A percentile compares a stretch with the other conserved stretches of the same genome.
Evolutionary conservation across 2,329 filamentous ascomycete species (phyloP).

Genomic region (Aschersonia sp.): DNA sequence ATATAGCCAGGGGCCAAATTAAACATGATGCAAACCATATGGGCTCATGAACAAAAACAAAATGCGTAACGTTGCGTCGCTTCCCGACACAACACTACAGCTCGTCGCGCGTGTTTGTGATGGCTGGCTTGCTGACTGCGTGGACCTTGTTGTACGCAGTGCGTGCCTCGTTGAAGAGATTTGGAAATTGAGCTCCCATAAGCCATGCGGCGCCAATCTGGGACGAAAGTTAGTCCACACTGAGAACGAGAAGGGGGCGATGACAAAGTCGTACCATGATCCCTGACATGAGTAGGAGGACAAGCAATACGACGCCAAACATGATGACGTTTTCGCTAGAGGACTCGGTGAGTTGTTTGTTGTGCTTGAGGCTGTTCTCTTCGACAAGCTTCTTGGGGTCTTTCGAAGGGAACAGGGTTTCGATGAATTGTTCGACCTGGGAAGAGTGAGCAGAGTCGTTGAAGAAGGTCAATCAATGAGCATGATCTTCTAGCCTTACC

Average conservation of each 20-base stretch:
- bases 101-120: constrained; percentile 18
- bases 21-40: not conserved
- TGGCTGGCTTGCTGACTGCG: constrained; percentile 9
- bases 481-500: constrained; percentile 27
- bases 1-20: no score
- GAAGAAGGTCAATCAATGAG: not conserved
- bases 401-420: constrained; percentile 80
- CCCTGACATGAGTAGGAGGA: constrained; percentile 56
- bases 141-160: constrained; percentile 8
- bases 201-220: constrained; percentile 68
- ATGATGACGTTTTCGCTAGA: constrained; percentile 52
- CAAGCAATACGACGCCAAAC: constrained; percentile 47
- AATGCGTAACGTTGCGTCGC: not conserved
- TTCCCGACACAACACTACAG: constrained; percentile 12
- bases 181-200: constrained; percentile 70
- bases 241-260: not conserved
- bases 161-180: constrained; percentile 13
- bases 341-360: constrained; percentile 30
- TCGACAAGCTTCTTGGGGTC: constrained; percentile 46
- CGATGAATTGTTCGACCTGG: constrained; percentile 90
- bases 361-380: constrained; percentile 21
- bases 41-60: not conserved
- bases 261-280: constrained; percentile 53
- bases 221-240: not conserved
- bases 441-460: not conserved